Evolutionary conservation across 2,329 filamentous ascomycete genomes (phyloP).

Genomic region (Aspergillus ochraceus): DNA sequence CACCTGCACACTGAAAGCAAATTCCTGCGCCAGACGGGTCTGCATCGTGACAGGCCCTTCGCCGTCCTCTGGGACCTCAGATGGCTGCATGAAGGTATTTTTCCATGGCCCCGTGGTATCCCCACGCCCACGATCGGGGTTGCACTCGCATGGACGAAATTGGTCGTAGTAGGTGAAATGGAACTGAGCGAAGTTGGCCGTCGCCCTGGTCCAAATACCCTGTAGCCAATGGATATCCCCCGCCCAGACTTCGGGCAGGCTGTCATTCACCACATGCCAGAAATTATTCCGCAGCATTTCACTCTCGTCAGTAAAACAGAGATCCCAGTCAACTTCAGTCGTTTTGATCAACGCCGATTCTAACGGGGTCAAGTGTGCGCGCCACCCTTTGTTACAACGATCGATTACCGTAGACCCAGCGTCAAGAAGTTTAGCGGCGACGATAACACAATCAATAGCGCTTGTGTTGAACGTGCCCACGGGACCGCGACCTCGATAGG

Average conservation of each 20-base stretch:
- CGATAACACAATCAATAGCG: constrained; percentile 33
- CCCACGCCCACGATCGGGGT: background rate
- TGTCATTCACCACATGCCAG: constrained; percentile 9
- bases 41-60: constrained; percentile 9
- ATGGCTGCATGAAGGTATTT: background rate
- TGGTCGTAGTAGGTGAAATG: constrained; percentile 17
- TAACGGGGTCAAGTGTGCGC: constrained; percentile 11
- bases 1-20: constrained; percentile 1
- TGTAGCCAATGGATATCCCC: constrained; percentile 4
- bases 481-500: constrained; percentile 34
- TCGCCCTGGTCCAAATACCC: constrained; percentile 25
- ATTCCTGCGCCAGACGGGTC: constrained; percentile 20
- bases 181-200: constrained; percentile 31
- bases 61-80: background rate
- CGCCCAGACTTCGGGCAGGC: background rate
- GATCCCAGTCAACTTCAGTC: constrained; percentile 32
- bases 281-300: constrained; percentile 21
- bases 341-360: constrained; percentile 30
- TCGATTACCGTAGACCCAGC: constrained; percentile 38
- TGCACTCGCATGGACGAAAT: constrained; percentile 4
- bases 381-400: constrained; percentile 17
- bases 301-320: constrained; percentile 12
- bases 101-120: background rate
- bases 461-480: constrained; percentile 24
- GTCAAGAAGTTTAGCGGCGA: constrained; percentile 37